Percentiles rank a stretch among this genome's conserved stretches.
Evolutionary conservation across 2,329 filamentous ascomycete genomes (phyloP).

Genomic region (Sarocladiaceae sp.): DNA sequence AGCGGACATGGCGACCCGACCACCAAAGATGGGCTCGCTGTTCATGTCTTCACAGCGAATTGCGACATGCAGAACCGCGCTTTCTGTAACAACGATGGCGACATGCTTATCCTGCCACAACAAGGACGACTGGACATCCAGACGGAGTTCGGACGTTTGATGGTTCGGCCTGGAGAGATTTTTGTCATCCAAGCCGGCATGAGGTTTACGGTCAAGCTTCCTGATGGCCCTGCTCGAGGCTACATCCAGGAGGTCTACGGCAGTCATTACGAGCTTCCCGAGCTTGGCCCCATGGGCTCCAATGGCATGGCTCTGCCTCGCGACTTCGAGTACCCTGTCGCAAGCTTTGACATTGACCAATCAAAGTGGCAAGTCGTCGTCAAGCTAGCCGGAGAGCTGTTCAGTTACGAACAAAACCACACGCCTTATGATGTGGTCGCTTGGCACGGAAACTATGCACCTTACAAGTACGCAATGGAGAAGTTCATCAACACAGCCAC

Average conservation of each 20-base stretch:
- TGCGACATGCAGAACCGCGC: slow-evolving; percentile 41
- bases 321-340: slow-evolving; percentile 61
- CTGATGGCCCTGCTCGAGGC: slow-evolving; percentile 55
- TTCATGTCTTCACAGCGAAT: slow-evolving; percentile 44
- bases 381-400: slow-evolving; percentile 60
- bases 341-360: slow-evolving; percentile 52
- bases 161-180: slow-evolving; percentile 65
- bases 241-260: slow-evolving; percentile 67
- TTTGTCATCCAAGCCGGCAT: slow-evolving; percentile 63
- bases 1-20: slow-evolving; percentile 47
- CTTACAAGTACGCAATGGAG: slow-evolving; percentile 36
- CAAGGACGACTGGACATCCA: slow-evolving; percentile 63
- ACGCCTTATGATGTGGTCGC: slow-evolving; percentile 68
- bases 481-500: slow-evolving; percentile 56
- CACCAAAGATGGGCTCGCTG: slow-evolving; percentile 42
- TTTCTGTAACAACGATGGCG: slow-evolving; percentile 58
- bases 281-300: slow-evolving; percentile 62
- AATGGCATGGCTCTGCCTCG: slow-evolving; percentile 62
- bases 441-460: slow-evolving; percentile 67
- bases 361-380: slow-evolving; percentile 54
- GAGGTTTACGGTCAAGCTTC: slow-evolving; percentile 30
- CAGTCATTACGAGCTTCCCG: slow-evolving; percentile 60
- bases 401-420: slow-evolving; percentile 56
- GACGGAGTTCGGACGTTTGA: slow-evolving; percentile 61
- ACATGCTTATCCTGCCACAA: slow-evolving; percentile 63